Percentiles rank a stretch among this genome's conserved stretches.
Conservation (phyloP, 1,284 basidiomycete species). For the Lentinula novae-zelandiae region DNA sequence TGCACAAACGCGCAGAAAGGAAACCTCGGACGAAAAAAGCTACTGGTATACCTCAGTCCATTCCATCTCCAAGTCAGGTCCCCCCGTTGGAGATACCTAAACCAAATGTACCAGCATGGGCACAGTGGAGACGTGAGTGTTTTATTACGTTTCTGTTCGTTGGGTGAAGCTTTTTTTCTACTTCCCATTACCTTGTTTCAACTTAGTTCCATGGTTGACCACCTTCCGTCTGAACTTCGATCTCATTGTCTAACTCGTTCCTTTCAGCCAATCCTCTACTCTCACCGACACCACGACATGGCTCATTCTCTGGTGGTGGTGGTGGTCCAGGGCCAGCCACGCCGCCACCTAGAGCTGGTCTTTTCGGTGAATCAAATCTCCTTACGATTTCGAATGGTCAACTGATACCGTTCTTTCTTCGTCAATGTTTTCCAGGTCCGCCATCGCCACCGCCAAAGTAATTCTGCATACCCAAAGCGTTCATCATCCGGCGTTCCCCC, state of each 20-base stretch:
- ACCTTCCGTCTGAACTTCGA: neutral
- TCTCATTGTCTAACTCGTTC: neutral
- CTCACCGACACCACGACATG: neutral
- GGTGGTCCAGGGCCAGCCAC: neutral
- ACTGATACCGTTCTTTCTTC: too few species aligned
- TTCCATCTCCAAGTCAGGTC: constrained; percentile 33
- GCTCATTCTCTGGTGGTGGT: neutral
- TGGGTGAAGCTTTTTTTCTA: neutral
- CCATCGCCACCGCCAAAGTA: too few species aligned
- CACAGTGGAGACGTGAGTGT: constrained; percentile 65
- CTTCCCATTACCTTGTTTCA: neutral
- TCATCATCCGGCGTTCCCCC: too few species aligned
- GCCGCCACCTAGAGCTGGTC: neutral
- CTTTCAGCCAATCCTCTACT: constrained; percentile 3
- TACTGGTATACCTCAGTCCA: constrained; percentile 28
- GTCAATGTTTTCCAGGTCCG: too few species aligned
- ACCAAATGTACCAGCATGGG: constrained; percentile 63
- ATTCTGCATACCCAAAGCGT: too few species aligned
- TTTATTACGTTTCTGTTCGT: neutral
- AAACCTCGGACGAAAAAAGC: constrained; percentile 33
- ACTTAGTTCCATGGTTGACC: neutral
- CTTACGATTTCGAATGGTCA: too few species aligned
- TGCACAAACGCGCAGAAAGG: constrained; percentile 55
- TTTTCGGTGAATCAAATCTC: constrained; percentile 1
- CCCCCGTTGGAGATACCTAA: constrained; percentile 42